A percentile compares a stretch with the other conserved stretches of the same genome.
Evolutionary conservation across 306 rosid genomes (phyloP).

Genomic region (Crataegus laevigata): DNA sequence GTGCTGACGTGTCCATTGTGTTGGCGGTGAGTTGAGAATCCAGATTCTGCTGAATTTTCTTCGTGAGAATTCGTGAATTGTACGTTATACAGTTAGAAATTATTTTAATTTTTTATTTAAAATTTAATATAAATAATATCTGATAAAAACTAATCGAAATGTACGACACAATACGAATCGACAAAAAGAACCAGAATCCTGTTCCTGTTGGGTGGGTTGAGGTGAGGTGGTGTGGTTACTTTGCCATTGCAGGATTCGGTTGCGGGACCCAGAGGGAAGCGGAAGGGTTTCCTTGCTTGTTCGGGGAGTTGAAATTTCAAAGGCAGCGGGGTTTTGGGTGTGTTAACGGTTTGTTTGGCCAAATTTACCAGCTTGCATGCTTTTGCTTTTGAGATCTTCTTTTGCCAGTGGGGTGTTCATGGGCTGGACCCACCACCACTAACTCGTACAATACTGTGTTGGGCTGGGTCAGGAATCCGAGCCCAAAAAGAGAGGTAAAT

Average conservation of each 20-base stretch:
- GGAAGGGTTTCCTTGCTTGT: background rate
- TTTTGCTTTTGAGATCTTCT: background rate
- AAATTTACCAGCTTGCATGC: background rate
- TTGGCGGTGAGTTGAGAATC: background rate
- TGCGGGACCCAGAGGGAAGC: background rate
- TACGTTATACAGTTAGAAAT: fast-evolving
- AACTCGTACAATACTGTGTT: background rate
- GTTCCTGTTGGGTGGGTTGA: background rate
- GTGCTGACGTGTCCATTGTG: background rate
- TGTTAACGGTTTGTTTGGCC: background rate
- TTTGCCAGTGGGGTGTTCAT: background rate
- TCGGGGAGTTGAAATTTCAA: background rate
- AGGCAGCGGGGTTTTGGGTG: too few species aligned
- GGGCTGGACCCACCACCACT: background rate
- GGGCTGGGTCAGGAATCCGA: background rate
- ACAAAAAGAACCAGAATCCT: too few species aligned
- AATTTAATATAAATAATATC: fast-evolving
- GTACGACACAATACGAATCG: too few species aligned
- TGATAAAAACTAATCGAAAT: fast-evolving
- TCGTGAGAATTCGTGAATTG: fast-evolving
- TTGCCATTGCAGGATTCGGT: background rate
- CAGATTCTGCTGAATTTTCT: fast-evolving
- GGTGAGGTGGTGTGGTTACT: background rate
- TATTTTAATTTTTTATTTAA: too few species aligned
- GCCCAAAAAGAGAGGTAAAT: background rate